Evolutionary conservation across 495 filamentous ascomycete genomes (phyloP), one percentile per base, ranked within the genome.

Genomic region (Lindgomyces ingoldianus): DNA sequence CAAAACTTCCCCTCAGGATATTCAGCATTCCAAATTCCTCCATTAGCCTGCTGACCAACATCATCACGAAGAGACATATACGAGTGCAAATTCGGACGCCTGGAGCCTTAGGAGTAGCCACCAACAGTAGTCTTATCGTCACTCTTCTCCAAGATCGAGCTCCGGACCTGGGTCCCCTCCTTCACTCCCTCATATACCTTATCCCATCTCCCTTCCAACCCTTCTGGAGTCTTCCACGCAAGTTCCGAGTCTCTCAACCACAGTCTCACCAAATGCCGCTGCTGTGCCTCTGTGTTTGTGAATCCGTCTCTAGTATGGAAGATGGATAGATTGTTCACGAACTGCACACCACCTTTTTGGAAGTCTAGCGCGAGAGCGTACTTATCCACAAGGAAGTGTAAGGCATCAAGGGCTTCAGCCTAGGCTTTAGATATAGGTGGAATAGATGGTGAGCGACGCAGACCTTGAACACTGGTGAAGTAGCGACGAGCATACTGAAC

Each of bases 401-500:
- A 55, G 0, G 83, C 79, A 65, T 89, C 86, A 4, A 90, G 76
- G 1, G 86, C 87, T 65, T 90, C 87, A 4, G 84, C 84, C 68
- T 90, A 87, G 0, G 81, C 85, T 71, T 87, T 83, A 0, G 80
- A 84, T 12, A 88, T 85, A 0, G 83, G 79, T 1, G 86, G 84
- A 36, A 88, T 83, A 30, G 75, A 54, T 6, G 75, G 36, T 0
- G 77, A 81, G 9, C 83, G 75, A 9, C 82, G 83, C 9, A 82
- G 76, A 14, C 77, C 76, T 53, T 76, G 75, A 69, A 80, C 85
- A 0, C 85, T 85, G 3, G 84, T 84, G 62, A 88, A 84, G 41
- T 76, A 77, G 0, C 84, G 79, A 1, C 85, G 77, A 0, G 83
- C 79, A 64, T 84, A 88, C 84, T 80, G 18, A 80, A 80, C 4